phyloP scores from a whole-genome alignment of 1,284 basidiomycete genomes.

The Malassezia furfur region DNA sequence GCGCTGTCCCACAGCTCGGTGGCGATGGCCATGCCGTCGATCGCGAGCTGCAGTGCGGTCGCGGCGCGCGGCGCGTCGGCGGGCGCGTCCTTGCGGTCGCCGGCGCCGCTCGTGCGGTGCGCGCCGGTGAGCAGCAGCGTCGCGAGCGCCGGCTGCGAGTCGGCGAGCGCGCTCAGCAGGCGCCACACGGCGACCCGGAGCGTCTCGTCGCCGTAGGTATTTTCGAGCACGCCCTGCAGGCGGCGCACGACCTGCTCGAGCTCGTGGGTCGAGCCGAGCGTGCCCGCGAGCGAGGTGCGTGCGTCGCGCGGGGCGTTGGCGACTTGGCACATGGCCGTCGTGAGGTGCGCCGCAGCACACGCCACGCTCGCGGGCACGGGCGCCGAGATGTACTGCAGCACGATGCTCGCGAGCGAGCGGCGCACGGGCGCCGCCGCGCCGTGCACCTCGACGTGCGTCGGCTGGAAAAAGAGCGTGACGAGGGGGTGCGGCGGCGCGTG shows the following conservation, averaged over 20 bases:
- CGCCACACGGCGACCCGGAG: conserved; percentile 69
- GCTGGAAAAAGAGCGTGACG: conserved; percentile 5
- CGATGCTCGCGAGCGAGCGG: conserved; percentile 19
- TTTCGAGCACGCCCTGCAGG: conserved; percentile 31
- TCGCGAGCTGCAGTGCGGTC: conserved; percentile 52
- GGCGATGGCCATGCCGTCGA: conserved; percentile 61
- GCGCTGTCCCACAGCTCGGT: conserved; percentile 64
- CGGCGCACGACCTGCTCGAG: conserved; percentile 29
- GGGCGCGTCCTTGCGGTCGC: not conserved
- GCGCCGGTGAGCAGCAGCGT: conserved; percentile 68
- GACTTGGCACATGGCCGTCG: conserved; percentile 23
- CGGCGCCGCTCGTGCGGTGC: conserved; percentile 50
- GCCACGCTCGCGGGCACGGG: conserved; percentile 24
- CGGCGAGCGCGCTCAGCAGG: conserved; percentile 69
- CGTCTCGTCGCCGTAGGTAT: conserved; percentile 58
- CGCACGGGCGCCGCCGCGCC: not conserved
- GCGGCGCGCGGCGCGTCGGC: conserved; percentile 13
- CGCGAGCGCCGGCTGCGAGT: conserved; percentile 77
- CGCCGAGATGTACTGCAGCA: conserved; percentile 23
- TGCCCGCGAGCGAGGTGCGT: conserved; percentile 21
- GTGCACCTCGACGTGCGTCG: not conserved
- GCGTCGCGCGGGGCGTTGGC: conserved; percentile 11
- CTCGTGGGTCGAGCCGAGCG: conserved; percentile 44
- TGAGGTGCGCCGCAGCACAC: conserved; percentile 27
- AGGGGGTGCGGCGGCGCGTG: not conserved